phyloP scores from a whole-genome alignment of 805 yeast species.

The Yamadazyma philogaea region DNA sequence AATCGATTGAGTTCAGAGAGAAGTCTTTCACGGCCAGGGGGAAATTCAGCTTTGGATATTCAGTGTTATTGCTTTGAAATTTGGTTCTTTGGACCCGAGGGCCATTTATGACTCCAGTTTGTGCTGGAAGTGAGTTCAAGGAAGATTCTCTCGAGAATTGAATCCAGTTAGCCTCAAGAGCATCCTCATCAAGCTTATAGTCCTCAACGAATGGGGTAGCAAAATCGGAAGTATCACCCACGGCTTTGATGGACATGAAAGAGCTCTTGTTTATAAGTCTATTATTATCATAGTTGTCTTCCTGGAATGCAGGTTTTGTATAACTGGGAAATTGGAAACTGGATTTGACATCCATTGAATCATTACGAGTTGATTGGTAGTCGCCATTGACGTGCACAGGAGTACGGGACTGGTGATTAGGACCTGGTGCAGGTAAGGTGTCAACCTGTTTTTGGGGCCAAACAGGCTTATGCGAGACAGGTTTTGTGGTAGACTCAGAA shows the following conservation, averaged over 20 bases:
- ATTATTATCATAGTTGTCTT: conserved; percentile 5
- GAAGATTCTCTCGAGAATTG: conserved; percentile 21
- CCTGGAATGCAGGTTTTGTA: conserved; percentile 3
- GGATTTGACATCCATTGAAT: conserved; percentile 25
- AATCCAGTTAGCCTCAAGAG: conserved; percentile 26
- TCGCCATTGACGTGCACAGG: too few relatives aligned
- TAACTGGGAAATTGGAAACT: conserved; percentile 28
- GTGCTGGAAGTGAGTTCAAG: conserved; percentile 7
- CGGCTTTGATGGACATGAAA: conserved; percentile 3
- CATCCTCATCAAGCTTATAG: conserved; percentile 6
- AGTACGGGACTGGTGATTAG: too few relatives aligned
- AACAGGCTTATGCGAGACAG: too few relatives aligned
- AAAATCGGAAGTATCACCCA: conserved; percentile 5
- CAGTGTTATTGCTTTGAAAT: background rate
- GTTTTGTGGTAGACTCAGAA: background rate
- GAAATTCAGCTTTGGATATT: conserved; percentile 1
- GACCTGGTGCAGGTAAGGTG: too few relatives aligned
- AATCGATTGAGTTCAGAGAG: conserved; percentile 4
- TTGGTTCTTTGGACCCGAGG: background rate
- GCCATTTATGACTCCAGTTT: background rate
- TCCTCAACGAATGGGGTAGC: conserved; percentile 2
- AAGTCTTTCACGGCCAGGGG: conserved; percentile 2
- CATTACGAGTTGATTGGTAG: conserved; percentile 4
- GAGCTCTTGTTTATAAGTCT: conserved; percentile 1
- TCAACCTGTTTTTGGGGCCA: too few relatives aligned